Evolutionary conservation across 805 yeast genomes (phyloP).

Genomic region (Spathaspora sp.): DNA sequence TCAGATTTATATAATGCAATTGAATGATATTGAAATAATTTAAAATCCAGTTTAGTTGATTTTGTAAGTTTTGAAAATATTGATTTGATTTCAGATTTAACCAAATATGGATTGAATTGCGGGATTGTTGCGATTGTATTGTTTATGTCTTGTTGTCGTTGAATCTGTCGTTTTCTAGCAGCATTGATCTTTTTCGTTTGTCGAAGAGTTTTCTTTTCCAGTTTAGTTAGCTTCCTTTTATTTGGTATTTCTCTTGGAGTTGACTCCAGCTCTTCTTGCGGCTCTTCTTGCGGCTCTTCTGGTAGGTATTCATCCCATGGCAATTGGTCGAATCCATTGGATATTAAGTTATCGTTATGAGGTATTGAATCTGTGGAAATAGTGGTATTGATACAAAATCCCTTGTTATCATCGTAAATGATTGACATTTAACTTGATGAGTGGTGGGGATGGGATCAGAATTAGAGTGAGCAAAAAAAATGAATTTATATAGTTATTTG

Average conservation of each 20-base stretch:
- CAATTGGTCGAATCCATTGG: constrained; percentile 42
- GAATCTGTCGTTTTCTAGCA: constrained; percentile 13
- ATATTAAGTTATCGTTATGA: neutral
- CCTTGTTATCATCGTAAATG: constrained; percentile 12
- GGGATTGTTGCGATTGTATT: neutral
- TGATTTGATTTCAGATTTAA: constrained; percentile 15
- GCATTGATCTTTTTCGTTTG: constrained; percentile 20
- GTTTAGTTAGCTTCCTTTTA: constrained; percentile 12
- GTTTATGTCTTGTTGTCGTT: constrained; percentile 10
- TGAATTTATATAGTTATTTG: no score
- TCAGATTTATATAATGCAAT: constrained; percentile 59
- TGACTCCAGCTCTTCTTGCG: neutral
- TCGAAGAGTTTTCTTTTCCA: constrained; percentile 18
- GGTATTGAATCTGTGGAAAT: neutral
- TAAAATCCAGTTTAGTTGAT: constrained; percentile 9
- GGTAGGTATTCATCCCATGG: constrained; percentile 23
- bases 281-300: constrained; percentile 3
- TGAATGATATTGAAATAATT: constrained; percentile 50
- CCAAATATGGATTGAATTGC: constrained; percentile 12
- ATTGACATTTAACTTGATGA: neutral
- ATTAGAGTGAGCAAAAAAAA: neutral
- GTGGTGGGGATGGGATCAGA: neutral
- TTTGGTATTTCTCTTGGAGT: neutral
- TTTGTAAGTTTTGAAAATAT: constrained; percentile 7
- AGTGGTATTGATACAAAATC: constrained; percentile 7